Conservation (phyloP, 441 rosid genomes). For the Melastoma candidum region DNA sequence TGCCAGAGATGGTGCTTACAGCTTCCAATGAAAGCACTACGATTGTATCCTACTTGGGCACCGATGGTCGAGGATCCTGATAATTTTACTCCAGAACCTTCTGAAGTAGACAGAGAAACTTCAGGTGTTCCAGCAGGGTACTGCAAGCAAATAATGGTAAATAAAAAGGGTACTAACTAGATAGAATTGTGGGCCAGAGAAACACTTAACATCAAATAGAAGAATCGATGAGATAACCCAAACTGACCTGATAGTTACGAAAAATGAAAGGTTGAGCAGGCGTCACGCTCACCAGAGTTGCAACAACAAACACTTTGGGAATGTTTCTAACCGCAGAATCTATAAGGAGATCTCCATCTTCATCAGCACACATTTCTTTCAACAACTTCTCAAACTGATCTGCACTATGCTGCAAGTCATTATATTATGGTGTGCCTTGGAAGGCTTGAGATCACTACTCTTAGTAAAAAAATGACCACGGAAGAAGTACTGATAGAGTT, state of each 20-base stretch:
- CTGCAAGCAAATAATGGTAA: constrained; percentile 32
- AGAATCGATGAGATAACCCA: neutral
- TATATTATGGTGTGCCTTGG: constrained; percentile 8
- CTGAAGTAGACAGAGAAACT: constrained; percentile 63
- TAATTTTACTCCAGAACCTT: constrained; percentile 53
- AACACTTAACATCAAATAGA: neutral
- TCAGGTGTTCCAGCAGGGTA: constrained; percentile 94
- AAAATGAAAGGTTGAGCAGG: constrained; percentile 97
- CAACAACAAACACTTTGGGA: constrained; percentile 92
- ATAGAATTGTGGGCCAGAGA: too few species aligned
- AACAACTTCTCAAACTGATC: constrained; percentile 90
- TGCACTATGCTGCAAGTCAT: constrained; percentile 88
- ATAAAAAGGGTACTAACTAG: neutral
- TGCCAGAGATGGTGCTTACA: constrained; percentile 94
- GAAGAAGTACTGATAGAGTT: too few species aligned
- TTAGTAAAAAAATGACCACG: neutral
- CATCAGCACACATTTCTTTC: constrained; percentile 98
- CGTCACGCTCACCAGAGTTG: constrained; percentile 84
- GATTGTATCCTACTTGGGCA: constrained; percentile 79
- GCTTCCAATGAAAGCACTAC: constrained; percentile 92
- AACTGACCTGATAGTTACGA: constrained; percentile 88
- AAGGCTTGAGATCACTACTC: neutral
- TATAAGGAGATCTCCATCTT: constrained; percentile 87
- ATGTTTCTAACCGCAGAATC: constrained; percentile 85
- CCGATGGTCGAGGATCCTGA: constrained; percentile 61